Evolutionary conservation across 306 rosid species (phyloP).

Genomic region (Citrullus mucosospermus): DNA sequence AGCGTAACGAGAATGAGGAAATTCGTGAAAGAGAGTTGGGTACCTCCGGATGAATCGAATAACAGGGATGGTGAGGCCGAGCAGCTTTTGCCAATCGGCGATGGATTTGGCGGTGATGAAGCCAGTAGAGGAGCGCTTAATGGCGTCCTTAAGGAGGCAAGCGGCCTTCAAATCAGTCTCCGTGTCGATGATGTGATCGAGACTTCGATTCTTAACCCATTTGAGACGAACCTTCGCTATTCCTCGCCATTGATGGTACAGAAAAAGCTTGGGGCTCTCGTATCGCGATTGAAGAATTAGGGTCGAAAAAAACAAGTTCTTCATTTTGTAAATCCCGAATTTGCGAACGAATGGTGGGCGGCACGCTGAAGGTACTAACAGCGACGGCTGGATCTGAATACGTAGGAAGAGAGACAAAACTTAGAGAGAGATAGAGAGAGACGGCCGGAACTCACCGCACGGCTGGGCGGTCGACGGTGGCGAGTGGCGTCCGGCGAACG

Average conservation of each 20-base stretch:
- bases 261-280: slow-evolving; percentile 15
- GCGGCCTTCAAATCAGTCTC: slow-evolving; percentile 89
- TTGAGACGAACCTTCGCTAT: slow-evolving; percentile 73
- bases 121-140: slow-evolving; percentile 66
- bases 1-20: slow-evolving; percentile 71
- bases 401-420: no score
- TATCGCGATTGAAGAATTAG: not conserved
- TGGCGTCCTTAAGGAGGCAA: slow-evolving; percentile 71
- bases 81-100: slow-evolving; percentile 74
- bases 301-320: slow-evolving; percentile 1
- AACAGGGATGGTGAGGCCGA: slow-evolving; percentile 87
- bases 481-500: no score
- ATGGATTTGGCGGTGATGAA: slow-evolving; percentile 63
- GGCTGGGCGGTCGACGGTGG: no score
- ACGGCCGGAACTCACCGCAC: no score
- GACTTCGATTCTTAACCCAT: slow-evolving; percentile 74
- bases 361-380: no score
- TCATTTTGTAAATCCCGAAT: not conserved
- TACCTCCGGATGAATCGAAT: slow-evolving; percentile 85
- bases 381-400: no score
- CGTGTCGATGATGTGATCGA: slow-evolving; percentile 73
- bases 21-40: slow-evolving; percentile 71
- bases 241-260: slow-evolving; percentile 44
- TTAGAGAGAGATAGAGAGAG: no score
- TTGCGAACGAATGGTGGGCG: not conserved